Percentiles rank a stretch among this genome's conserved stretches.
Conservation (phyloP, 768 basidiomycete genomes). For the Omphalotus guepiniiformis region DNA sequence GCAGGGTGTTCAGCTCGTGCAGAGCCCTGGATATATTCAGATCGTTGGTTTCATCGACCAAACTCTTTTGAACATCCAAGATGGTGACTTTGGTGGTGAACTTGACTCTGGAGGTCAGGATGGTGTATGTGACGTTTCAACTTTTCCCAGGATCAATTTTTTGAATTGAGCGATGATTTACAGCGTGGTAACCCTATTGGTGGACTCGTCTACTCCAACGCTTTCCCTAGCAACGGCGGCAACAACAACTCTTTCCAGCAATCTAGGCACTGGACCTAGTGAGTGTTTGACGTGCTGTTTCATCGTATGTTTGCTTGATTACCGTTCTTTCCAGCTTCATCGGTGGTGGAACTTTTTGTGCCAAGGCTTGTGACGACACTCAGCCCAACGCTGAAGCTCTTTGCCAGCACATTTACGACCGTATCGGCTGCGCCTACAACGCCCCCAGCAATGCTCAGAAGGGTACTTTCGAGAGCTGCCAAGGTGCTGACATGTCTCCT, state of each 20-base stretch:
- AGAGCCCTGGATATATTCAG: slow-evolving; percentile 49
- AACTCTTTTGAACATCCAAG: slow-evolving; percentile 40
- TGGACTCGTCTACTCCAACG: slow-evolving; percentile 46
- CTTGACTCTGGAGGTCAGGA: slow-evolving; percentile 67
- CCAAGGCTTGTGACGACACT: slow-evolving; percentile 51
- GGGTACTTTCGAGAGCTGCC: slow-evolving; percentile 44
- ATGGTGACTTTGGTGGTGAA: slow-evolving; percentile 61
- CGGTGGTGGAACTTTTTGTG: slow-evolving; percentile 43
- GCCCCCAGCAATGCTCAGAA: slow-evolving; percentile 43
- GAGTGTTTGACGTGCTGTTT: slow-evolving; percentile 12
- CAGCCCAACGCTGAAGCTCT: slow-evolving; percentile 32
- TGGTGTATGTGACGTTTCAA: slow-evolving; percentile 28
- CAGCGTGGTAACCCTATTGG: slow-evolving; percentile 58
- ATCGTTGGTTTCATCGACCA: slow-evolving; percentile 60
- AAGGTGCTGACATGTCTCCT: slow-evolving; percentile 41
- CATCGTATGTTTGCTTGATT: neutral
- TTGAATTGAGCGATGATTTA: neutral
- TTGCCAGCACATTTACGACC: slow-evolving; percentile 40
- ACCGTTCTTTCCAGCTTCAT: slow-evolving; percentile 39
- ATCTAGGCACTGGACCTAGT: slow-evolving; percentile 47
- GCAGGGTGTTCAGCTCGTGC: slow-evolving; percentile 51
- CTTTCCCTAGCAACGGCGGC: slow-evolving; percentile 30
- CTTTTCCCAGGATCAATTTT: too few species aligned
- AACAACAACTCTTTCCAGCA: slow-evolving; percentile 37
- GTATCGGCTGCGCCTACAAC: slow-evolving; percentile 53